Base-by-base conservation (phyloP, 2,329 filamentous ascomycete species). In the Fusarium sp. region DNA sequence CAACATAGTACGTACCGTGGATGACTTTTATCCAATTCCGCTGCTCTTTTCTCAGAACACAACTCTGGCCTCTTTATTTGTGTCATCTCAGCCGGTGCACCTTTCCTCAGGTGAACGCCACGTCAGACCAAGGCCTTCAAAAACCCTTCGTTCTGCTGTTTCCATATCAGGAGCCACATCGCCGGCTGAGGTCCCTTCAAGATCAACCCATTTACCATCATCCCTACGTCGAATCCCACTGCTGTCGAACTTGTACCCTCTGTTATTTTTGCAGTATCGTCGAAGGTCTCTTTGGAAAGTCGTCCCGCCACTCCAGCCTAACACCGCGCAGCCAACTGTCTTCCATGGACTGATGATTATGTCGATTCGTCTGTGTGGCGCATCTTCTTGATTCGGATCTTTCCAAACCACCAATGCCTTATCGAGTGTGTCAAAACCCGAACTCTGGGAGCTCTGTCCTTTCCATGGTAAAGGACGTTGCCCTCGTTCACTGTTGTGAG, bases 381-480 rank as follows among this genome's bases (percentile, higher is more conserved):
- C 56, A 22, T 59, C 48, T 22, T 63, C 24, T 37, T 52, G 34
- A 16, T 49, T 51, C 2, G 73, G 65, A 34, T 78, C 70, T 77
- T 97, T 93, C 95, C 95, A 98, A 0, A 98, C 94, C 1, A 98
- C 92, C 55, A 98, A 82, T 0, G 94, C 94, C 79, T 98, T 98
- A 79, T 98, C 94, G 2, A 98, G 85, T 0, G 90, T 93, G 77
- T 98, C 94, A 71, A 97, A 98, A 1, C 93, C 92, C 24, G 85
- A 82, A 0, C 86, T 86, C 14, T 56, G 64, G 4, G 49, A 57
- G 24, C 69, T 75, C 32, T 77, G 76, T 0, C 85, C 86, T 67
- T 85, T 86, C 86, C 86, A 89, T 20, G 80, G 77, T 9, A 88
- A 79, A 1, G 88, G 83, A 24, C 75, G 78, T 74, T 98, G 94